Percentiles rank a stretch among this genome's conserved stretches.
These are phyloP conservation scores for Pycnococcus provasolii DNA, from an alignment of 139 green algal species.

Conservation along the genomic window DNA sequence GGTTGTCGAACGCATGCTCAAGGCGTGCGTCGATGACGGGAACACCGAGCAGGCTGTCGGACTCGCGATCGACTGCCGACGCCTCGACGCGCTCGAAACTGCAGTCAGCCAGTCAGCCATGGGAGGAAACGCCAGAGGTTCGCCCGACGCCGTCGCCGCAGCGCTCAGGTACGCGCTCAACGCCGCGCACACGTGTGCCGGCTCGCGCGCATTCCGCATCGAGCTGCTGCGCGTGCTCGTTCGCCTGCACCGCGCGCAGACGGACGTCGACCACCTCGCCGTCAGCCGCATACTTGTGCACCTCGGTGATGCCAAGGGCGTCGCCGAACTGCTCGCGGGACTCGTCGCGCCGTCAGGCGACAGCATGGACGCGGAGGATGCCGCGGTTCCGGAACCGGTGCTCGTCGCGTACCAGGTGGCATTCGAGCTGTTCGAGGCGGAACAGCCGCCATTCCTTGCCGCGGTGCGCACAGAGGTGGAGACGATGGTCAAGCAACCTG, in stretches of 20 bases:
- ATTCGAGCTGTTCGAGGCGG: slow-evolving; percentile 92
- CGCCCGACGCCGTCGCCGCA: slow-evolving; percentile 14
- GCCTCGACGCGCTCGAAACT: slow-evolving; percentile 78
- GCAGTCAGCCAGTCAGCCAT: slow-evolving; percentile 31
- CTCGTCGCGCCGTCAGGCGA: slow-evolving; percentile 42
- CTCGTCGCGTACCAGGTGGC: slow-evolving; percentile 91
- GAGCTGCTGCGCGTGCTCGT: slow-evolving; percentile 69
- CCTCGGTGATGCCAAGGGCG: slow-evolving; percentile 64
- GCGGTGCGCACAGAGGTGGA: slow-evolving; percentile 38
- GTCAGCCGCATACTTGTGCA: slow-evolving; percentile 88
- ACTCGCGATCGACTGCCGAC: slow-evolving; percentile 74
- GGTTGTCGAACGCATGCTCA: slow-evolving; percentile 89
- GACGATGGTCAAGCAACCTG: slow-evolving; percentile 3
- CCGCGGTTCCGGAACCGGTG: slow-evolving; percentile 40
- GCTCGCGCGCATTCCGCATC: slow-evolving; percentile 65
- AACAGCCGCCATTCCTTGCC: slow-evolving; percentile 80
- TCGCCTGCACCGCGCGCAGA: slow-evolving; percentile 45
- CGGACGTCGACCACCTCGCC: slow-evolving; percentile 57
- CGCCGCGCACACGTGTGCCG: slow-evolving; percentile 65
- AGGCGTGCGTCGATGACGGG: slow-evolving; percentile 63
- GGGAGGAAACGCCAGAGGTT: no score
- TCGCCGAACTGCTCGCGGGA: slow-evolving; percentile 67
- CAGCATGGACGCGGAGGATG: neutral
- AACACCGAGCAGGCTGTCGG: slow-evolving; percentile 90
- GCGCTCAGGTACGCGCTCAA: slow-evolving; percentile 68